Evolutionary conservation across 352 stramenopile species (phyloP), one percentile per base, ranked within the genome.

Genomic region (Phytophthora fragariaefolia): DNA sequence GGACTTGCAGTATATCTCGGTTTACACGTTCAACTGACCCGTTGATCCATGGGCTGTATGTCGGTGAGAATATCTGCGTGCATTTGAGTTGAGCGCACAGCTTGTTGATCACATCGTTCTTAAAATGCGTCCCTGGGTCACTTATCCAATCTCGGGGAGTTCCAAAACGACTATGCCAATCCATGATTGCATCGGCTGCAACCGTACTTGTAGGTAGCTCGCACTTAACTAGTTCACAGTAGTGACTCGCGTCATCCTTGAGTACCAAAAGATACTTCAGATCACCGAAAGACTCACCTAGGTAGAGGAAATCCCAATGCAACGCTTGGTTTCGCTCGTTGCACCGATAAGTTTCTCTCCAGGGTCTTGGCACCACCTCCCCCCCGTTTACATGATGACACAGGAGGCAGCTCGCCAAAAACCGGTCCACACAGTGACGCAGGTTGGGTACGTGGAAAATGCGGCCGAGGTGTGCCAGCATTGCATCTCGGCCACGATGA

Each of bases 41-140:
- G 47, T 80, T 81, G 0, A 71, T 64, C 61, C 67, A 85, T 20
- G 63, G 71, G 23, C 61, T 71, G 30, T 80, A 80, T 1, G 62
- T 58, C 1, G 65, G 36, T 9, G 46, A 66, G 38, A 84, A 73
- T 20, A 71, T 45, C 26, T 75, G 76, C 12, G 72, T 38, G 26
- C 43, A 67, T 26, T 71, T 76, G 1, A 75, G 27, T 20, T 54
- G 26, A 32, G 32, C 45, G 34, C 48, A 68, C 1, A 79, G 54
- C 4, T 71, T 49, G 8, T 32, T 27, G 7, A 82, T 59, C 26
- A 77, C 52, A 48, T 69, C 13, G 9, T 67, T 82, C 28, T 74
- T 75, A 50, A 77, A 76, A 22, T 79, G 74, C 20, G 43, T 67
- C 0, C 51, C 65, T 56, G 65, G 26, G 55, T 80, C 73, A 26